phyloP scores from a whole-genome alignment of 192 early-diverging fungal species.

The Entrophospora sp. region DNA sequence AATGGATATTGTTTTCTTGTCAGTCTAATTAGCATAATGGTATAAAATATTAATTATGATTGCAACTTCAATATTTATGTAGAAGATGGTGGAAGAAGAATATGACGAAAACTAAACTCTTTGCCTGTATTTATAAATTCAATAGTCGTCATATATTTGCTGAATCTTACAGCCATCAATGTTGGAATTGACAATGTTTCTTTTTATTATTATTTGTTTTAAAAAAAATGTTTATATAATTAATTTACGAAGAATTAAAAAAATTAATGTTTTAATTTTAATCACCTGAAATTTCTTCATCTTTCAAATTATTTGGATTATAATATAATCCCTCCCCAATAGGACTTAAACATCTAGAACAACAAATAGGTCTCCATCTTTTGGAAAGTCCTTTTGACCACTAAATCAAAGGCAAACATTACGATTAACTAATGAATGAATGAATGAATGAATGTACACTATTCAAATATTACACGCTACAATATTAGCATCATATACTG shows the following conservation, averaged over 20 bases:
- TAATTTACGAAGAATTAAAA: no score
- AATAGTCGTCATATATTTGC: constrained; percentile 27
- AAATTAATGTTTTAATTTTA: no score
- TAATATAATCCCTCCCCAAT: constrained; percentile 44
- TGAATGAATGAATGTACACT: not conserved
- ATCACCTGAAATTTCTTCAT: not conserved
- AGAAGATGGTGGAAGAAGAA: no score
- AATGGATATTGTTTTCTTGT: constrained; percentile 25
- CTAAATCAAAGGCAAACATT: no score
- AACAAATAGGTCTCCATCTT: constrained; percentile 44
- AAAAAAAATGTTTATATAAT: no score
- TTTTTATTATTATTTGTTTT: no score
- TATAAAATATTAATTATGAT: no score
- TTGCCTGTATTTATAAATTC: not conserved
- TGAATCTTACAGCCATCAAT: constrained; percentile 28
- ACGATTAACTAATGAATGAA: not conserved
- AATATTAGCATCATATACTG: no score
- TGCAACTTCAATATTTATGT: no score
- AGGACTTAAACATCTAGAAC: constrained; percentile 33
- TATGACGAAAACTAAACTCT: no score
- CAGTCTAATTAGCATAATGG: constrained; percentile 22
- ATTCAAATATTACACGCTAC: no score
- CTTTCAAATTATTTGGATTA: not conserved
- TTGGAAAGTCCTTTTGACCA: constrained; percentile 41
- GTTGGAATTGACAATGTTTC: no score